Evolutionary conservation across 176 grass and related monocot species (phyloP), one percentile per base, ranked within the genome.

Genomic region (Cenchrus americanus): DNA sequence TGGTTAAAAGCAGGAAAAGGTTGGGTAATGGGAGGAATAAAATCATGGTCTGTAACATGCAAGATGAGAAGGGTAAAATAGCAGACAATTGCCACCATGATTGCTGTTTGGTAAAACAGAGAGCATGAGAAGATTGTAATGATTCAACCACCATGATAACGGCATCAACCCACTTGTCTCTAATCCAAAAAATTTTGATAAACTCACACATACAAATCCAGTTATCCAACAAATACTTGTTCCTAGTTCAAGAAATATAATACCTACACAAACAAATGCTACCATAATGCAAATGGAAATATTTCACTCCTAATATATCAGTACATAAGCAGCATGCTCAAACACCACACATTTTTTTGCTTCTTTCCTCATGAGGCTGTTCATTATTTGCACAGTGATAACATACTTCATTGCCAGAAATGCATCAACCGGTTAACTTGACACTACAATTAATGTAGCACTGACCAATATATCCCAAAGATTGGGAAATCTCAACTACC

Each of bases 11-110:
- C 18, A 32, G 52, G 44, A 37, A 47, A 84, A 84, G 73, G 85
- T 80, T 80, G 62, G 34, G 54, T 75, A 40, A 76, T 68, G 80
- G 75, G 13, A 69, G 75, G 89, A 55, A 87, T 52, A 54, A 75
- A 55, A 80, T 87, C 62, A 90, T 80, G 53, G 12, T 61, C 81
- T 80, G 70, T 63, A 26, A 75, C 71, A 89, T 85, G 71, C 60
- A 69, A 17, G 23, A 66, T 37, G 44, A 80, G 68, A 86, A 40
- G 58, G 23, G 61, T 21, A 75, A 75, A 71, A 78, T 78, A 50
- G n/a, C 79, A 42, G 21, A 30, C 79, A 83, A 64, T 69, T 76
- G 80, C 19, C 34, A 46, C 10, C 62, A 87, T 87, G 89, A 90
- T 90, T 90, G 69, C 19, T 34, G 73, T 60, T 79, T 83, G 74